phyloP scores from a whole-genome alignment of 352 stramenopile genomes.

The Pythium aquatile region DNA sequence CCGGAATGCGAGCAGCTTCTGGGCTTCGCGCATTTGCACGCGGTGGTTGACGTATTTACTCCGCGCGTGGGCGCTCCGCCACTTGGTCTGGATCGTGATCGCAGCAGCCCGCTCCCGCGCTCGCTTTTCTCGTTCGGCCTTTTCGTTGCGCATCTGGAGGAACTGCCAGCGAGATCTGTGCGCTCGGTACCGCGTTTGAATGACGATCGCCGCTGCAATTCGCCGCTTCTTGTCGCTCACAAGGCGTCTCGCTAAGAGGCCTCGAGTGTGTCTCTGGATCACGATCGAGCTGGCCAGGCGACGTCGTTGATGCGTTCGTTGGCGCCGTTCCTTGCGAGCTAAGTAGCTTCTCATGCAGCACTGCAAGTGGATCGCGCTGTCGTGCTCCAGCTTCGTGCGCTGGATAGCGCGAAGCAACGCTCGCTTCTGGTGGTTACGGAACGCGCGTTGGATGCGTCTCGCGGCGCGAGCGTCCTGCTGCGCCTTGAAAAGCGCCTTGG shows the following conservation, averaged over 20 bases:
- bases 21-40: conserved; percentile 29
- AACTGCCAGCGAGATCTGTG: conserved; percentile 40
- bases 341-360: conserved; percentile 48
- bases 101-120: conserved; percentile 36
- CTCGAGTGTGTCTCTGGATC: conserved; percentile 54
- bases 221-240: conserved; percentile 29
- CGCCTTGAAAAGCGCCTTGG: conserved; percentile 55
- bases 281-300: conserved; percentile 31
- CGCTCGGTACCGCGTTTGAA: conserved; percentile 55
- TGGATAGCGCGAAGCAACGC: conserved; percentile 63
- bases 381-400: conserved; percentile 56
- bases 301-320: conserved; percentile 19
- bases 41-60: conserved; percentile 36
- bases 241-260: conserved; percentile 42
- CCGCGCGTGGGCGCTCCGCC: conserved; percentile 35
- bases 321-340: conserved; percentile 45
- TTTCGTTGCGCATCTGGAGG: conserved; percentile 39
- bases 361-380: conserved; percentile 54
- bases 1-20: conserved; percentile 37
- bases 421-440: conserved; percentile 58
- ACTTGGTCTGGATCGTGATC: conserved; percentile 49
- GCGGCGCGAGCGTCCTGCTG: conserved; percentile 61
- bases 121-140: conserved; percentile 27
- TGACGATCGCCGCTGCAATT: conserved; percentile 41
- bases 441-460: conserved; percentile 62